Percentiles rank a stretch among this genome's conserved stretches.
Conservation (phyloP, 345 rosid genomes). For the Eucalyptus polyanthemos region DNA sequence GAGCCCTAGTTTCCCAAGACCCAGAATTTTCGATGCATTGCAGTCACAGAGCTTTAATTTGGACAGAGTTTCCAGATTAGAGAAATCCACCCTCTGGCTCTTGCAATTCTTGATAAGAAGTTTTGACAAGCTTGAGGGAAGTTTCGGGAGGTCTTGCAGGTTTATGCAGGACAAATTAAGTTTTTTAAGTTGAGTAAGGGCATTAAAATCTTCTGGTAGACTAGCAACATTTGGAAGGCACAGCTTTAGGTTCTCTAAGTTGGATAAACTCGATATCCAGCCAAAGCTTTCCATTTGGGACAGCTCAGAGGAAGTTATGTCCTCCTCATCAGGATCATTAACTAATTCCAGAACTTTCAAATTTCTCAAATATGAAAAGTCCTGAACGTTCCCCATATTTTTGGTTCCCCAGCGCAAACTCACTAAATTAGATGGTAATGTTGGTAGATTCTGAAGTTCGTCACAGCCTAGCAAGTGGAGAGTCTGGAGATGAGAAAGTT, state of each 20-base stretch:
- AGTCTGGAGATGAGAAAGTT: neutral
- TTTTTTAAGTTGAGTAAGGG: neutral
- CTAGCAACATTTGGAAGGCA: neutral
- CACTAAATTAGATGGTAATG: neutral
- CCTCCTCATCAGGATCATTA: neutral
- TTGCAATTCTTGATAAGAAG: neutral
- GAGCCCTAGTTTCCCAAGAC: neutral
- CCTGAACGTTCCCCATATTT: neutral
- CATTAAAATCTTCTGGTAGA: neutral
- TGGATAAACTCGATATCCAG: neutral
- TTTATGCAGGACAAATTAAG: neutral
- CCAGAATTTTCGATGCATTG: neutral
- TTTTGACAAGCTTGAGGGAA: neutral
- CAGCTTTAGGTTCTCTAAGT: neutral
- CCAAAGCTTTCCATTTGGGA: neutral
- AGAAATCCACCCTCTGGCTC: neutral
- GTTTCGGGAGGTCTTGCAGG: neutral
- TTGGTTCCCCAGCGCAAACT: neutral
- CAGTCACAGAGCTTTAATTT: neutral
- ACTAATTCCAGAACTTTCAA: neutral
- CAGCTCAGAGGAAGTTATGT: neutral
- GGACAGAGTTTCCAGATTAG: neutral
- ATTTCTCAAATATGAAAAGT: neutral
- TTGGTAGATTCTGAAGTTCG: neutral
- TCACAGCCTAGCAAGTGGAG: neutral